Evolutionary conservation across 768 basidiomycete genomes (phyloP), one percentile per base, ranked within the genome.

Genomic region (Tricholoma matsutake): DNA sequence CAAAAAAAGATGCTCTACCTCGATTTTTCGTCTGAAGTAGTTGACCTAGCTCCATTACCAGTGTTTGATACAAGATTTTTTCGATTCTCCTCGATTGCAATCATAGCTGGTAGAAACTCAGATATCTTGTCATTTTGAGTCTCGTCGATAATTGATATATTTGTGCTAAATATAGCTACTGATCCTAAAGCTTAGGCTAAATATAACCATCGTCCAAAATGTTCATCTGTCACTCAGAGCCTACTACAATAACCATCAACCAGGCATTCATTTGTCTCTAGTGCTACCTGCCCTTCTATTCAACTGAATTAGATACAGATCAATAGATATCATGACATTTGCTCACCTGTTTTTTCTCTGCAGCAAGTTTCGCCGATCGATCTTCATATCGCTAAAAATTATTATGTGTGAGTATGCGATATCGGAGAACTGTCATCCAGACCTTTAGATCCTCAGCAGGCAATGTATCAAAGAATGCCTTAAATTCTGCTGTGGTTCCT

Each of bases 401-500:
- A 10, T 2, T 20, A 20, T 45, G n/a, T n/a, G n/a, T 18, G 18
- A n/a, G 4, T 20, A 11, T 4, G 45, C 10, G 22, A 49, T 49
- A 49, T 8, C 11, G 45, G 22, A 25, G 20, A n/a, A 49, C 45
- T 28, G 10, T 10, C 10, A 45, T 45, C 18, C 43, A 45, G 43
- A 45, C 43, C 43, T 45, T 45, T 20, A 45, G 43, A 20, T 45
- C 52, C 28, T 53, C 52, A 6, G 52, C 25, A 6, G 52, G 28
- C 14, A 53, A 34, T 4, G 22, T 29, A 31, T 53, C 32, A 34
- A 29, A 53, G 20, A 14, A 53, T 28, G 32, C 32, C 13, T 53
- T 53, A 13, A 53, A 53, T 13, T 53, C 52, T 53, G 25, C 52
- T 16, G 28, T 54, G n/a, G 53, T 54, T 54, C 53, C 53, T 32